Conservation (phyloP, 2,329 filamentous ascomycete genomes). For the Fusarium guadeloupense region DNA sequence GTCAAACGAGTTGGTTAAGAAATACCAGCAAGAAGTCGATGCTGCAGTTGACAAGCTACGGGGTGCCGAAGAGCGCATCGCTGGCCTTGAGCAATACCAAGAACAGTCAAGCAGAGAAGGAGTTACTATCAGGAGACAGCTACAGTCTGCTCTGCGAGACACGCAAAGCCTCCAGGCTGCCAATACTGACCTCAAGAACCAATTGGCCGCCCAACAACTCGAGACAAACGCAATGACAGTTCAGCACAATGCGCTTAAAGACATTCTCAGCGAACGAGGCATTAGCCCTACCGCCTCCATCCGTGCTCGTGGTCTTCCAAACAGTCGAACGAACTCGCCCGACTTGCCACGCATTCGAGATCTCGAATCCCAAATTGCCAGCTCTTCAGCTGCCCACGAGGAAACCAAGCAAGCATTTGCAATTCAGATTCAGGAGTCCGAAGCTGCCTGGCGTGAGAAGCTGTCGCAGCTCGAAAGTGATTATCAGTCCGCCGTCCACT, state of each 20-base stretch:
- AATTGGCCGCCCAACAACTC: slow-evolving; percentile 85
- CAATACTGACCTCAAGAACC: slow-evolving; percentile 83
- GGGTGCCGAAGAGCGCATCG: slow-evolving; percentile 94
- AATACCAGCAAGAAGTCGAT: slow-evolving; percentile 90
- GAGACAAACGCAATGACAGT: slow-evolving; percentile 94
- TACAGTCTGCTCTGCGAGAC: slow-evolving; percentile 85
- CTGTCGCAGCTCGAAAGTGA: slow-evolving; percentile 94
- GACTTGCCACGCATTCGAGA: slow-evolving; percentile 83
- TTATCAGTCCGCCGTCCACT: slow-evolving; percentile 97
- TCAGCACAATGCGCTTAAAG: slow-evolving; percentile 92
- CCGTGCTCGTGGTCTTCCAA: slow-evolving; percentile 77
- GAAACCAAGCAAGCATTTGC: slow-evolving; percentile 84
- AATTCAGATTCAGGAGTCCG: slow-evolving; percentile 84
- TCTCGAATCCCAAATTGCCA: slow-evolving; percentile 86
- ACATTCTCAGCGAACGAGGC: slow-evolving; percentile 88
- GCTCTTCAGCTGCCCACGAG: slow-evolving; percentile 80
- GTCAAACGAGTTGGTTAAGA: slow-evolving; percentile 82
- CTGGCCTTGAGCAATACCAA: slow-evolving; percentile 94
- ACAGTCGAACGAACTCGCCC: slow-evolving; percentile 76
- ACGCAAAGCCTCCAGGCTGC: slow-evolving; percentile 82
- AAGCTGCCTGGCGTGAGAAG: slow-evolving; percentile 89
- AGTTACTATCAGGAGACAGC: slow-evolving; percentile 85
- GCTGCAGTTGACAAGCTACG: slow-evolving; percentile 87
- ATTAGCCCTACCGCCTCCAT: slow-evolving; percentile 79
- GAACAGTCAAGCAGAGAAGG: slow-evolving; percentile 96